These are phyloP conservation scores for Paragyromitra xinjiangensis DNA, from an alignment of 495 filamentous ascomycete species.

Conservation along the genomic window DNA sequence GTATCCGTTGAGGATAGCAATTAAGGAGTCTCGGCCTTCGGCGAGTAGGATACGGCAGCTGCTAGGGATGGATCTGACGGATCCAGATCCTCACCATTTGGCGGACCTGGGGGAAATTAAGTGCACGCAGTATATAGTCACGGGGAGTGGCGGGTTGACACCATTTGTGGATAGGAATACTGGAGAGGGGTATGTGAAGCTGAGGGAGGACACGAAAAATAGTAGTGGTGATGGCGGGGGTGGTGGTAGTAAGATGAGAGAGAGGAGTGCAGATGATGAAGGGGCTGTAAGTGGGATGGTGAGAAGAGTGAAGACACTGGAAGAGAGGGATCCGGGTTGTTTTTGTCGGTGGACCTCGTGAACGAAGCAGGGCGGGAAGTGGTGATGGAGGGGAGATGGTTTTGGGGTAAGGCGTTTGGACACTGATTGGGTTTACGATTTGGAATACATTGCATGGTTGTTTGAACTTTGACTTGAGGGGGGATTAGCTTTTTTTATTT, in stretches of 20 bases:
- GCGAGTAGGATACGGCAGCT: conserved; percentile 28
- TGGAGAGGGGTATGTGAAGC: conserved; percentile 29
- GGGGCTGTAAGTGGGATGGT: neutral
- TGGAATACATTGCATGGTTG: conserved; percentile 8
- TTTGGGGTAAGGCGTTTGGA: conserved; percentile 11
- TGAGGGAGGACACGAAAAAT: conserved; percentile 11
- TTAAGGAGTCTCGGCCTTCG: conserved; percentile 49
- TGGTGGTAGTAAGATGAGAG: neutral
- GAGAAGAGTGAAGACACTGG: neutral
- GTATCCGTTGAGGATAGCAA: conserved; percentile 32
- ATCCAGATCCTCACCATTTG: conserved; percentile 34
- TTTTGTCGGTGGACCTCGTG: conserved; percentile 45
- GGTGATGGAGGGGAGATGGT: neutral
- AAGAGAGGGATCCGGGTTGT: conserved; percentile 21
- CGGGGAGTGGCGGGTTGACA: conserved; percentile 13
- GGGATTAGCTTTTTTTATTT: neutral
- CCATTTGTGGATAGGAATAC: conserved; percentile 20
- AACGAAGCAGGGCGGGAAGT: neutral
- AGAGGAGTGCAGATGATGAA: neutral
- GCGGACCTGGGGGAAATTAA: conserved; percentile 25
- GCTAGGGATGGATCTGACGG: conserved; percentile 52
- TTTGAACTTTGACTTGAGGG: conserved; percentile 3
- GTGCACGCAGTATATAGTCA: conserved; percentile 46
- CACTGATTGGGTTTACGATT: conserved; percentile 3
- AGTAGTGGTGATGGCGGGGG: too few species aligned